These are phyloP conservation scores for Bolboschoenoplectus hybrid DNA, from an alignment of 202 grass and related monocot genomes.

Conservation along the genomic window DNA sequence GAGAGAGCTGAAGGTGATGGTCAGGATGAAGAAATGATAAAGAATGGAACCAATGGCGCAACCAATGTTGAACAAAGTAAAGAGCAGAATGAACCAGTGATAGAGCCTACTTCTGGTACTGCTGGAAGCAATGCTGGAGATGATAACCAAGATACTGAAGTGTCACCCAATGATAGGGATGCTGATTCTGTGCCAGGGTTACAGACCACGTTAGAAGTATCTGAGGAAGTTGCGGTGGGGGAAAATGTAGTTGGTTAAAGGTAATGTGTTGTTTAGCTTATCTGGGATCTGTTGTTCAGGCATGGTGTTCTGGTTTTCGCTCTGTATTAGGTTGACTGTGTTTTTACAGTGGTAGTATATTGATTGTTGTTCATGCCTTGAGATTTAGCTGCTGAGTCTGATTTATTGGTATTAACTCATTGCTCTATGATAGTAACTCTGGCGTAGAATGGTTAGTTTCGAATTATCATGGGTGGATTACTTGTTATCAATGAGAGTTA, in stretches of 20 bases:
- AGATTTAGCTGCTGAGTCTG: background rate
- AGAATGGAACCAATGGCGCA: background rate
- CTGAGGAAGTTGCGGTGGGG: background rate
- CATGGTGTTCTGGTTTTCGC: background rate
- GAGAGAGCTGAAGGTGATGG: background rate
- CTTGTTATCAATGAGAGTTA: background rate
- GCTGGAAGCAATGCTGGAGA: no score
- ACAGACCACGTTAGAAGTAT: background rate
- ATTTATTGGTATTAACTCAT: background rate
- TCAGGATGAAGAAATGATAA: background rate
- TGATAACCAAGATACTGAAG: slow-evolving; percentile 11
- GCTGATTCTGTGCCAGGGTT: slow-evolving; percentile 6
- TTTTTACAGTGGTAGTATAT: slow-evolving; percentile 6
- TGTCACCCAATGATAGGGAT: background rate
- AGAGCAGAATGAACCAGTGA: background rate
- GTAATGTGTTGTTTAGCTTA: background rate
- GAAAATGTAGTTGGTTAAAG: background rate
- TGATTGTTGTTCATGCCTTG: slow-evolving; percentile 14
- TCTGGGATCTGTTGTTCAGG: background rate
- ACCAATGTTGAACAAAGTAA: background rate
- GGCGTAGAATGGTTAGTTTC: background rate
- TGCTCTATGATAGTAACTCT: background rate
- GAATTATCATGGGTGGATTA: background rate
- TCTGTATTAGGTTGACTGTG: slow-evolving; percentile 7
- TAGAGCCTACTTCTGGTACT: background rate